Evolutionary conservation across 257 asterid species (phyloP).

Genomic region (Knoxia roxburghii): DNA sequence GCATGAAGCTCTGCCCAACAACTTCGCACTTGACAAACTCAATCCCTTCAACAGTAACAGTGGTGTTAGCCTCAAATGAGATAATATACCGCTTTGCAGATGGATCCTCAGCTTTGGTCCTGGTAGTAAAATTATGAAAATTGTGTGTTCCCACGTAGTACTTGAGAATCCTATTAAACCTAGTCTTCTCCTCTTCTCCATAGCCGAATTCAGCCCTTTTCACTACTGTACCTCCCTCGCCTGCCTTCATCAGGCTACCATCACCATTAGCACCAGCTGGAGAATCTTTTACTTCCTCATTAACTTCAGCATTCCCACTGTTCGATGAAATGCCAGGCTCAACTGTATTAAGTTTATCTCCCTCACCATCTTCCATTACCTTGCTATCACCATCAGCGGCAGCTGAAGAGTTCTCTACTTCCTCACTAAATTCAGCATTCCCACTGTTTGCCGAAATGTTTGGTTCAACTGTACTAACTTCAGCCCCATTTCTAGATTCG

Average conservation of each 20-base stretch:
- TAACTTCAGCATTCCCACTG: constrained; percentile 12
- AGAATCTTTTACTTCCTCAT: constrained; percentile 13
- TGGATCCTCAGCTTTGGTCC: constrained; percentile 94
- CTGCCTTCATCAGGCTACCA: too few relatives aligned
- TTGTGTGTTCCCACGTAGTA: constrained; percentile 83
- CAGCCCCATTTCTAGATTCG: constrained; percentile 25
- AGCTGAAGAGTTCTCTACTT: constrained; percentile 13
- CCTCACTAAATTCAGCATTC: constrained; percentile 14
- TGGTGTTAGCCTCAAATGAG: constrained; percentile 59
- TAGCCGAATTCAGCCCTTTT: constrained; percentile 45
- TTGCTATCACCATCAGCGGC: constrained; percentile 13
- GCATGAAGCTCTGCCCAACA: constrained; percentile 97
- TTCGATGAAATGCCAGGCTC: constrained; percentile 27
- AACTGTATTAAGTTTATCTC: constrained; percentile 10
- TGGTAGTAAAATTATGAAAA: constrained; percentile 84
- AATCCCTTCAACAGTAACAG: constrained; percentile 54
- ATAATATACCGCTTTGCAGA: constrained; percentile 71
- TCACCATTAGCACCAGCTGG: constrained; percentile 16
- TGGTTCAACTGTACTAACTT: constrained; percentile 20
- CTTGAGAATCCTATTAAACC: constrained; percentile 72
- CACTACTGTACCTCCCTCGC: neutral
- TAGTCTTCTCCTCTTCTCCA: constrained; percentile 64
- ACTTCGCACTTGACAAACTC: constrained; percentile 91
- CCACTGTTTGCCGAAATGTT: constrained; percentile 23
- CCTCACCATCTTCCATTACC: too few relatives aligned